These are phyloP conservation scores for Wickerhamiella kurtzmanii DNA, from an alignment of 805 yeast species.

Conservation along the genomic window DNA sequence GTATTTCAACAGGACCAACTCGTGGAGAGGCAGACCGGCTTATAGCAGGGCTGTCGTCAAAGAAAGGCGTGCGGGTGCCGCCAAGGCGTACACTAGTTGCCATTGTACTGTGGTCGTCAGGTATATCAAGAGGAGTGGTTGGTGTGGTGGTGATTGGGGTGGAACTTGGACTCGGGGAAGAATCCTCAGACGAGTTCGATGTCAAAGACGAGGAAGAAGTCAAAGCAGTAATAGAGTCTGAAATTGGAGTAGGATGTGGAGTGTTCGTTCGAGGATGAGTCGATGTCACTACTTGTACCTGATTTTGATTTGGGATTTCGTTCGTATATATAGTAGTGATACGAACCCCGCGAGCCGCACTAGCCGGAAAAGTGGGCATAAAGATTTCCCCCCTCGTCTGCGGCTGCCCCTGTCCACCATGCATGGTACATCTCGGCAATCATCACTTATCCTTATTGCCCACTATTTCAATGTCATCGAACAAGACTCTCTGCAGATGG, in stretches of 20 bases:
- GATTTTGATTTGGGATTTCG: too few relatives aligned
- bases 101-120: too few relatives aligned
- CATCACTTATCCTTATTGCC: neutral
- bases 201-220: too few relatives aligned
- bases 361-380: neutral
- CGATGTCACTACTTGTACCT: too few relatives aligned
- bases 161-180: too few relatives aligned
- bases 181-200: too few relatives aligned
- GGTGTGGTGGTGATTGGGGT: too few relatives aligned
- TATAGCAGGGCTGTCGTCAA: neutral
- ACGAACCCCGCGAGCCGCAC: neutral
- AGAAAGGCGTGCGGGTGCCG: neutral
- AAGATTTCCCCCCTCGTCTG: neutral
- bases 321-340: neutral
- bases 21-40: neutral
- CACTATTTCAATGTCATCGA: neutral
- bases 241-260: too few relatives aligned
- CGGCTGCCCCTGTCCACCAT: neutral
- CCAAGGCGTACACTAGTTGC: neutral
- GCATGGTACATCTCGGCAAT: neutral
- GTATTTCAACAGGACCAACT: neutral
- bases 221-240: too few relatives aligned
- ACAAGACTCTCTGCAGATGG: neutral
- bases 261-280: too few relatives aligned
- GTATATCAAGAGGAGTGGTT: too few relatives aligned